phyloP scores from a whole-genome alignment of 768 basidiomycete species.

The Lactarius sp. region DNA sequence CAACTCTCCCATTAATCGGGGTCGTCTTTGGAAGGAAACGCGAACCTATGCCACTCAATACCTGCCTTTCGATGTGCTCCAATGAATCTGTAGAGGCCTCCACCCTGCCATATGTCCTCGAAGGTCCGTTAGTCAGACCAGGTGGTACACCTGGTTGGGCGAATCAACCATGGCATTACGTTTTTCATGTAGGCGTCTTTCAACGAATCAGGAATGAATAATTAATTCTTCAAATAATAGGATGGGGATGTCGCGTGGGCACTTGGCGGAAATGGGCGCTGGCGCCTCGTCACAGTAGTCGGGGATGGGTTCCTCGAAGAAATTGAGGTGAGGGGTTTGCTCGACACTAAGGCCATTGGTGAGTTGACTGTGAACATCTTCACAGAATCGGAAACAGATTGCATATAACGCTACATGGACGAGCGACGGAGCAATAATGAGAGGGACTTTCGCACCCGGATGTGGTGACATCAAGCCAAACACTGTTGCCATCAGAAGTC shows the following conservation, averaged over 20 bases:
- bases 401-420: constrained; percentile 17
- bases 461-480: constrained; percentile 20
- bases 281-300: constrained; percentile 18
- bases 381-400: constrained; percentile 13
- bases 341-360: background rate
- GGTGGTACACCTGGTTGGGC: constrained; percentile 17
- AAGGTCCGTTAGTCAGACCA: background rate
- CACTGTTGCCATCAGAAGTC: constrained; percentile 10
- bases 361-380: background rate
- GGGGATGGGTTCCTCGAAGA: constrained; percentile 14
- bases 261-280: constrained; percentile 9
- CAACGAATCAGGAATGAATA: background rate
- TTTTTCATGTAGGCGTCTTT: constrained; percentile 9
- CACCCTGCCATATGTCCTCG: background rate
- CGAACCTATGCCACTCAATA: background rate
- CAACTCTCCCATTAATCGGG: background rate
- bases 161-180: constrained; percentile 18
- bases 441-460: constrained; percentile 14
- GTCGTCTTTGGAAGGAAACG: constrained; percentile 9
- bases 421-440: constrained; percentile 4
- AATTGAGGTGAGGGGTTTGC: constrained; percentile 2
- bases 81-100: background rate
- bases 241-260: constrained; percentile 17
- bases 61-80: background rate
- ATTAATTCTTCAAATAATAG: constrained; percentile 3